Conservation (phyloP, 306 rosid genomes). For the Hylodesmum podocarpum region DNA sequence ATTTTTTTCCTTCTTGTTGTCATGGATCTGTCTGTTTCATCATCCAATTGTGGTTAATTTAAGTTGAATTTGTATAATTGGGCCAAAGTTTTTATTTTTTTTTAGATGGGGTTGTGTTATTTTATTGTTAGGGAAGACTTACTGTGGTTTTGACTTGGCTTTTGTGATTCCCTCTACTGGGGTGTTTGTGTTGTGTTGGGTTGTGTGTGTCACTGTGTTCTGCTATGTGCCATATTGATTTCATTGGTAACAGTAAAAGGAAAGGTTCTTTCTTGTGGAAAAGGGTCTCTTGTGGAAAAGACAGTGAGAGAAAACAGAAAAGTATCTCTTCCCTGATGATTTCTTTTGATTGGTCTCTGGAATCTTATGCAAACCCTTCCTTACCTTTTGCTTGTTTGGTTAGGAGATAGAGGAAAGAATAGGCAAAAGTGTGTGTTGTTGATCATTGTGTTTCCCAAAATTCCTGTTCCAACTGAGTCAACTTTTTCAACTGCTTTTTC, state of each 20-base stretch:
- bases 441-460: conserved; percentile 33
- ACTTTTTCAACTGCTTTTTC: conserved; percentile 30
- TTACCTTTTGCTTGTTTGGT: conserved; percentile 48
- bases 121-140: conserved; percentile 28
- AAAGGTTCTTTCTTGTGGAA: conserved; percentile 42
- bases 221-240: conserved; percentile 20
- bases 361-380: conserved; percentile 38
- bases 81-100: neutral
- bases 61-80: neutral
- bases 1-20: conserved; percentile 14
- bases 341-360: conserved; percentile 30
- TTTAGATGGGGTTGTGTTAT: conserved; percentile 15
- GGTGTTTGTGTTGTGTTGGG: conserved; percentile 5
- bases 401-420: conserved; percentile 42
- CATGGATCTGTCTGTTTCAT: conserved; percentile 6
- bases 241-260: conserved; percentile 34
- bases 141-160: conserved; percentile 32
- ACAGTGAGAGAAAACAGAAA: conserved; percentile 25
- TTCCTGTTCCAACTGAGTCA: conserved; percentile 16
- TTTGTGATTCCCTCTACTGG: conserved; percentile 40
- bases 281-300: conserved; percentile 41
- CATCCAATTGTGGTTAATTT: neutral
- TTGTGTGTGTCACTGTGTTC: conserved; percentile 18
- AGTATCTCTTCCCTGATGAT: conserved; percentile 24
- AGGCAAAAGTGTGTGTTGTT: conserved; percentile 17